Conservation (phyloP, 1,284 basidiomycete genomes). For the Leccinum griseonigrum region DNA sequence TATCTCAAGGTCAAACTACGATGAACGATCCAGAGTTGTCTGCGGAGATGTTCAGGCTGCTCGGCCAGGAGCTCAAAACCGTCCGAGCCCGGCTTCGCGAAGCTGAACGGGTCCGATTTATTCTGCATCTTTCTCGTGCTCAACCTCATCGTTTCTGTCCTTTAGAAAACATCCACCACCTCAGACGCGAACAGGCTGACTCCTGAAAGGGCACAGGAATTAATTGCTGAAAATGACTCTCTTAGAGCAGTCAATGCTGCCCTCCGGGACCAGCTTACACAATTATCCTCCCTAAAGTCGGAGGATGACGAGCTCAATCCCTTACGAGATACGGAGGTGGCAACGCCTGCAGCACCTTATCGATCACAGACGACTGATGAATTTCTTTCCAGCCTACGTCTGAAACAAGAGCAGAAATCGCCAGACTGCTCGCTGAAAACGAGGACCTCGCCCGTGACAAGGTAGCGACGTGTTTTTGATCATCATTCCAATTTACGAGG, state of each 20-base stretch:
- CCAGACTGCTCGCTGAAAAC: slow-evolving; percentile 15
- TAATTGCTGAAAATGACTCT: slow-evolving; percentile 17
- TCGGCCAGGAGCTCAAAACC: slow-evolving; percentile 27
- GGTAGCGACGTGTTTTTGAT: slow-evolving; percentile 6
- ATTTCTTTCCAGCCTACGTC: slow-evolving; percentile 8
- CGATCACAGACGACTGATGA: slow-evolving; percentile 4
- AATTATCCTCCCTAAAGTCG: slow-evolving; percentile 18
- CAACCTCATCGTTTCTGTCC: neutral
- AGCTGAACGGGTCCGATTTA: slow-evolving; percentile 15
- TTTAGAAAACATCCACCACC: slow-evolving; percentile 12
- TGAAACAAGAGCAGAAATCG: slow-evolving; percentile 10
- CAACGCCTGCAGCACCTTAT: neutral
- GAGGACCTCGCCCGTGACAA: slow-evolving; percentile 19
- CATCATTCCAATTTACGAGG: neutral
- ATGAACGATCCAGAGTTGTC: slow-evolving; percentile 18
- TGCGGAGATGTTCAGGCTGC: slow-evolving; percentile 24
- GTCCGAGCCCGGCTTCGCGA: slow-evolving; percentile 23
- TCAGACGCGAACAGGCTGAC: neutral
- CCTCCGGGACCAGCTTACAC: slow-evolving; percentile 12
- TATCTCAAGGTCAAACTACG: neutral
- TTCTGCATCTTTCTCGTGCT: neutral
- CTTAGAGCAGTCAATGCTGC: slow-evolving; percentile 22
- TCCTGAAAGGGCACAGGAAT: slow-evolving; percentile 7
- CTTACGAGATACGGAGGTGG: slow-evolving; percentile 9
- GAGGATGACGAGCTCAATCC: slow-evolving; percentile 8